Evolutionary conservation across 495 filamentous ascomycete genomes (phyloP).

Genomic region (Hypomontagnella monticulosa): DNA sequence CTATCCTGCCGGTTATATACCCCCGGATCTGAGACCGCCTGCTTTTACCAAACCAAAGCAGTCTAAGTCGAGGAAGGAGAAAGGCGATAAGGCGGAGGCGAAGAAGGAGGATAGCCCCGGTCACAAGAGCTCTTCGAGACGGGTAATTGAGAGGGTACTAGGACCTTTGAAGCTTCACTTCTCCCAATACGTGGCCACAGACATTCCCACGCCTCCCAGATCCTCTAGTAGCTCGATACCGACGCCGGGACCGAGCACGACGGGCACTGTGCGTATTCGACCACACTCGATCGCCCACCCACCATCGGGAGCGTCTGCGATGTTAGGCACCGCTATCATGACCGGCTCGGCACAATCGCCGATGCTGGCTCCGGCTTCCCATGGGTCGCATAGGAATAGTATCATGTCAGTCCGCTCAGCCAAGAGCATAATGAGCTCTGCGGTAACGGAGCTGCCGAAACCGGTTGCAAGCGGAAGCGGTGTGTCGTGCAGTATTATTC

Average conservation of each 20-base stretch:
- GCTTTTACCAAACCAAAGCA: conserved; percentile 31
- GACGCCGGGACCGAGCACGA: conserved; percentile 24
- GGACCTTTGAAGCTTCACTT: conserved; percentile 47
- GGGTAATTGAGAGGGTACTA: conserved; percentile 54
- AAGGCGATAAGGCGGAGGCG: conserved; percentile 37
- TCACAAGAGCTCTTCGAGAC: conserved; percentile 38
- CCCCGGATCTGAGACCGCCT: conserved; percentile 56
- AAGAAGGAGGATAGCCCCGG: conserved; percentile 36
- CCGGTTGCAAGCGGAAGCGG: conserved; percentile 79
- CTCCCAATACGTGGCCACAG: conserved; percentile 27
- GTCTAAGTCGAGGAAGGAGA: conserved; percentile 43
- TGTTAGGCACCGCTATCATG: conserved; percentile 36
- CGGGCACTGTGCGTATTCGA: conserved; percentile 8
- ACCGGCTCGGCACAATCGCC: conserved; percentile 40
- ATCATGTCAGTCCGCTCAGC: conserved; percentile 56
- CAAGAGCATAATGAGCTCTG: conserved; percentile 54
- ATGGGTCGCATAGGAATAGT: conserved; percentile 51
- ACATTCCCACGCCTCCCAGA: conserved; percentile 14
- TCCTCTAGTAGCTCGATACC: conserved; percentile 13
- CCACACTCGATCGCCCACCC: conserved; percentile 39
- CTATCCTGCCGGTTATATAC: conserved; percentile 61
- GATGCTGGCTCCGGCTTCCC: conserved; percentile 33
- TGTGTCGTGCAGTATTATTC: conserved; percentile 72
- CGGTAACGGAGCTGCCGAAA: conserved; percentile 65
- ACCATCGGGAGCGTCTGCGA: conserved; percentile 37